Percentiles rank a stretch among this genome's conserved stretches.
Conservation (phyloP, 108 stramenopile species). For the Discostella stelligeroides region DNA sequence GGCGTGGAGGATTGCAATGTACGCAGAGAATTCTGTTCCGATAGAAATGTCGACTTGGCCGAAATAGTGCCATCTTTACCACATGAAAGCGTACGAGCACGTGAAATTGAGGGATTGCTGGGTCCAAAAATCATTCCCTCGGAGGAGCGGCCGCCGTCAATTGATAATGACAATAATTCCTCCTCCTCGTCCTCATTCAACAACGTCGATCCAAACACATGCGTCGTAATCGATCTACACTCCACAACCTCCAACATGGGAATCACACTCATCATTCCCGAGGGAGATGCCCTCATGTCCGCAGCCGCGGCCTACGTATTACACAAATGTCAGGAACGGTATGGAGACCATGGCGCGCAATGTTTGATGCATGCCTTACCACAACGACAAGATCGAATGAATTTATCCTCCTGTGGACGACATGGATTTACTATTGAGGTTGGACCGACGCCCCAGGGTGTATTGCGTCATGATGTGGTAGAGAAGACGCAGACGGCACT, state of each 20-base stretch:
- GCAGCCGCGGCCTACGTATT: slow-evolving; percentile 79
- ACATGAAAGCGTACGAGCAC: slow-evolving; percentile 65
- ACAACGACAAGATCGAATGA: slow-evolving; percentile 60
- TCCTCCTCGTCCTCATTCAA: not conserved
- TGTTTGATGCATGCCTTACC: slow-evolving; percentile 69
- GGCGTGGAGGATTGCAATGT: slow-evolving; percentile 34
- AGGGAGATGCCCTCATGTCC: slow-evolving; percentile 67
- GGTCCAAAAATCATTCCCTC: slow-evolving; percentile 65
- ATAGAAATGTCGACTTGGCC: not conserved
- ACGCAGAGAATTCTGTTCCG: slow-evolving; percentile 17
- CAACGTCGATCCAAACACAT: slow-evolving; percentile 40
- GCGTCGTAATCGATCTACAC: slow-evolving; percentile 83
- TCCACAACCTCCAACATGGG: slow-evolving; percentile 88
- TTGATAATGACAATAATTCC: not conserved
- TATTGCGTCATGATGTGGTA: slow-evolving; percentile 80
- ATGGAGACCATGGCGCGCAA: slow-evolving; percentile 37
- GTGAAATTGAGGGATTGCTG: slow-evolving; percentile 68
- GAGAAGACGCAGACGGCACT: slow-evolving; percentile 71
- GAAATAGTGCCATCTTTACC: slow-evolving; percentile 14
- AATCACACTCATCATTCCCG: slow-evolving; percentile 71
- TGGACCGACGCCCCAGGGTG: slow-evolving; percentile 81
- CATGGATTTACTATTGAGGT: slow-evolving; percentile 86
- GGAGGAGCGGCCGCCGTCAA: not conserved
- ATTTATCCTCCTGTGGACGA: slow-evolving; percentile 66
- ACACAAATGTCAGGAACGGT: slow-evolving; percentile 48